Evolutionary conservation across 2,329 filamentous ascomycete species (phyloP).

Genomic region (Phaeosphaeria sp.): DNA sequence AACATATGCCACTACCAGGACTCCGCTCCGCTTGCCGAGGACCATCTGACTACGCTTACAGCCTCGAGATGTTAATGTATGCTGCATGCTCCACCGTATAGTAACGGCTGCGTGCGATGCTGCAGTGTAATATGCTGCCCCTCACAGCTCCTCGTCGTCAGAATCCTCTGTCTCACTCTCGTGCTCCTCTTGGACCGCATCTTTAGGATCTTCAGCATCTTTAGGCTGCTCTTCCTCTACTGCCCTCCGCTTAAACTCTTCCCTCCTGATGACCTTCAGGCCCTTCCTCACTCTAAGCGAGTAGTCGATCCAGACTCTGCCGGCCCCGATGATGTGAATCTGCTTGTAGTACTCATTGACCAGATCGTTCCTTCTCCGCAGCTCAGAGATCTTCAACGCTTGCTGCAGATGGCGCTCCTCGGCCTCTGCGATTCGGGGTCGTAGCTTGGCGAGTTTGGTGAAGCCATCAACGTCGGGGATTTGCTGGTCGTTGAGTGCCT

Average conservation of each 20-base stretch:
- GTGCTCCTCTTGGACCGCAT: conserved; percentile 54
- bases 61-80: not conserved
- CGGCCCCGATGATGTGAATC: conserved; percentile 70
- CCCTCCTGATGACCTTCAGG: conserved; percentile 70
- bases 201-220: too few species aligned
- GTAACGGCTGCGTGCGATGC: not conserved
- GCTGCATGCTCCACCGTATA: not conserved
- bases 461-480: conserved; percentile 53
- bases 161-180: conserved; percentile 48
- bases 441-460: conserved; percentile 63
- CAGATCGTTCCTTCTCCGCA: conserved; percentile 68
- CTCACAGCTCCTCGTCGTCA: conserved; percentile 16
- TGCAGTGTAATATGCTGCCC: not conserved
- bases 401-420: conserved; percentile 69
- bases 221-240: conserved; percentile 54
- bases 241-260: conserved; percentile 62
- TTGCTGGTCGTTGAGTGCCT: conserved; percentile 52
- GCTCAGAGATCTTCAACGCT: conserved; percentile 66
- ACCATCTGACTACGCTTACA: not conserved
- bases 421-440: conserved; percentile 68
- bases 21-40: not conserved
- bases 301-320: conserved; percentile 73
- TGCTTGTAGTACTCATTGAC: conserved; percentile 71
- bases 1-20: not conserved
- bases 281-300: conserved; percentile 71